A percentile compares a stretch with the other conserved stretches of the same genome.
Conservation (phyloP, 305 asterid species). For the Petunia hybrid region DNA sequence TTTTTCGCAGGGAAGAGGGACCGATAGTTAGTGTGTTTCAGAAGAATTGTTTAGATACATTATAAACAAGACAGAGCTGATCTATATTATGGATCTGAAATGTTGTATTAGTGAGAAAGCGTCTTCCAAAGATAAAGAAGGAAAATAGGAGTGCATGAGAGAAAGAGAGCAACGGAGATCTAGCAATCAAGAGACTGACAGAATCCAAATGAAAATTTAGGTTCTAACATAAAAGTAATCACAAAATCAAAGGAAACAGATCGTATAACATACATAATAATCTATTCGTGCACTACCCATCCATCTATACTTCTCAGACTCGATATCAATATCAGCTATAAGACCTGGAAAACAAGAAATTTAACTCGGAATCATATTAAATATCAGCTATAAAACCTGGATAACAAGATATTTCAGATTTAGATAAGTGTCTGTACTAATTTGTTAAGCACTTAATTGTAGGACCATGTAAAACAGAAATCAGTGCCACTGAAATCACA, state of each 20-base stretch:
- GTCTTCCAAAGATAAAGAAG: too few relatives aligned
- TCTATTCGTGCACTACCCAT: constrained; percentile 97
- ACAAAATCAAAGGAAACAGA: neutral
- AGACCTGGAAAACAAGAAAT: constrained; percentile 62
- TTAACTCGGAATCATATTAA: constrained; percentile 71
- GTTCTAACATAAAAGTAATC: neutral
- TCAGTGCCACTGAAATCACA: neutral
- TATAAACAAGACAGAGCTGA: too few relatives aligned
- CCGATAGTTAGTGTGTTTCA: too few relatives aligned
- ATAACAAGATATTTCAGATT: neutral
- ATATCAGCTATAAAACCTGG: constrained; percentile 93
- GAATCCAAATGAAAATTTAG: neutral
- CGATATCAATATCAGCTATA: constrained; percentile 94
- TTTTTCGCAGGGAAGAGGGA: too few relatives aligned
- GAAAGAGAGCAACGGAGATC: too few relatives aligned
- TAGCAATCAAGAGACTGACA: too few relatives aligned
- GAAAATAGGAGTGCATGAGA: too few relatives aligned
- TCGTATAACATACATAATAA: constrained; percentile 56
- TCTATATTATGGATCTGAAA: too few relatives aligned
- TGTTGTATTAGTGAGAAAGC: too few relatives aligned
- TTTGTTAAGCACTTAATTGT: neutral
- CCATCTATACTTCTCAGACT: constrained; percentile 97
- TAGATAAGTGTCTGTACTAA: neutral
- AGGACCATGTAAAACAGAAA: constrained; percentile 6
- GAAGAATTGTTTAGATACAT: too few relatives aligned